Evolutionary conservation across 2,329 filamentous ascomycete species (phyloP).

Genomic region (Cladosporium sp.): DNA sequence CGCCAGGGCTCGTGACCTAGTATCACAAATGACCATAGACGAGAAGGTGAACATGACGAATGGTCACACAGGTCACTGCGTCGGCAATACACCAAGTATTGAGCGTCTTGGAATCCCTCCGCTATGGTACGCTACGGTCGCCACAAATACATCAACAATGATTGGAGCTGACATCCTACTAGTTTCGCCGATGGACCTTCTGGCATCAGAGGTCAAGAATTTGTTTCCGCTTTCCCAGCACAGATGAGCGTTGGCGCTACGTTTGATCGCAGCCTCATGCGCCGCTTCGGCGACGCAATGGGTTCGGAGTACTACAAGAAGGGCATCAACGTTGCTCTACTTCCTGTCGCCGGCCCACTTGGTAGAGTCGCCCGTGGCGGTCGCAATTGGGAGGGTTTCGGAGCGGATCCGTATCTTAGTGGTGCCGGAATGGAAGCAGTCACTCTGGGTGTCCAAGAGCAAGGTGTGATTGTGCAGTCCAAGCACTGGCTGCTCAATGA

Average conservation of each 20-base stretch:
- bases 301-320: slow-evolving; percentile 31
- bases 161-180: slow-evolving; percentile 51
- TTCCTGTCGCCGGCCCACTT: slow-evolving; percentile 46
- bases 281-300: slow-evolving; percentile 40
- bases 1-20: slow-evolving; percentile 33
- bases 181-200: slow-evolving; percentile 77
- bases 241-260: slow-evolving; percentile 82
- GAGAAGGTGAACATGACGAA: slow-evolving; percentile 39
- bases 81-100: slow-evolving; percentile 74
- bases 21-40: slow-evolving; percentile 36
- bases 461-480: slow-evolving; percentile 36
- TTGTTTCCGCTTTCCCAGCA: slow-evolving; percentile 69
- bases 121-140: slow-evolving; percentile 57
- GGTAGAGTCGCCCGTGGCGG: slow-evolving; percentile 19
- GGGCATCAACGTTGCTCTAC: slow-evolving; percentile 57
- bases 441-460: slow-evolving; percentile 51
- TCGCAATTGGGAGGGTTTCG: slow-evolving; percentile 58
- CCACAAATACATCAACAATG: slow-evolving; percentile 40
- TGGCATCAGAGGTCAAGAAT: slow-evolving; percentile 30
- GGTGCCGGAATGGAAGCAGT: slow-evolving; percentile 50
- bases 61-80: slow-evolving; percentile 51
- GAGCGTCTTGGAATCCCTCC: slow-evolving; percentile 67
- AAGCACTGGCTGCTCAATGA: slow-evolving; percentile 17
- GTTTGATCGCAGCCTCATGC: slow-evolving; percentile 69
- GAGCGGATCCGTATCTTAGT: slow-evolving; percentile 64